Percentiles rank a stretch among this genome's conserved stretches.
phyloP scores from a whole-genome alignment of 2,329 filamentous ascomycete genomes.

The Epichloe sp. region DNA sequence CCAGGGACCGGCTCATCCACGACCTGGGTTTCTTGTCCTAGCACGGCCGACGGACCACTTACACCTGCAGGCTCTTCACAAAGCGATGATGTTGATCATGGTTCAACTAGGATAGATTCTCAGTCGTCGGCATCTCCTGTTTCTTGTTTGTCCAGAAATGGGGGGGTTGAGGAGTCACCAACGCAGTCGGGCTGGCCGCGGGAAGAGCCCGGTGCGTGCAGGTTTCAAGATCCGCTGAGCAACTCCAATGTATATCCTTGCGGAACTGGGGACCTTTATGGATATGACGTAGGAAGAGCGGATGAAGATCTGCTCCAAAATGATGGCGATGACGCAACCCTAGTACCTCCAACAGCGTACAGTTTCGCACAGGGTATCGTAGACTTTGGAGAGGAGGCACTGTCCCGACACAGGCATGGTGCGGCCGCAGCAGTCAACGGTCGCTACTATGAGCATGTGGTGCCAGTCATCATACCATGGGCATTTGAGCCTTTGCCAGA shows the following conservation, averaged over 20 bases:
- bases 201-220: background rate
- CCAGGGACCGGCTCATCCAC: background rate
- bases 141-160: constrained; percentile 1
- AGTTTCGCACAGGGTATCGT: constrained; percentile 9
- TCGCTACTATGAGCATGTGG: constrained; percentile 54
- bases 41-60: constrained; percentile 1
- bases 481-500: constrained; percentile 34
- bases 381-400: constrained; percentile 11
- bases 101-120: background rate
- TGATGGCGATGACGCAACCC: background rate
- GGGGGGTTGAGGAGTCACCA: constrained; percentile 2
- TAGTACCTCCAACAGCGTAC: background rate
- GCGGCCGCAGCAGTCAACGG: background rate
- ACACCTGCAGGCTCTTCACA: constrained; percentile 5
- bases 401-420: background rate
- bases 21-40: background rate
- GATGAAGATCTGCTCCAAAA: background rate
- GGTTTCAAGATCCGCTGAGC: background rate
- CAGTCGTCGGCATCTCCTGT: constrained; percentile 4
- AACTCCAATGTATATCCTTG: background rate
- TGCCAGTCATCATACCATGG: constrained; percentile 43
- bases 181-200: constrained; percentile 1
- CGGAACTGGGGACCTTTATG: background rate
- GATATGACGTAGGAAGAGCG: background rate
- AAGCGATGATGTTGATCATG: constrained; percentile 1